Conservation (phyloP, 768 basidiomycete species). For the Leccinellum rugosiceps region DNA sequence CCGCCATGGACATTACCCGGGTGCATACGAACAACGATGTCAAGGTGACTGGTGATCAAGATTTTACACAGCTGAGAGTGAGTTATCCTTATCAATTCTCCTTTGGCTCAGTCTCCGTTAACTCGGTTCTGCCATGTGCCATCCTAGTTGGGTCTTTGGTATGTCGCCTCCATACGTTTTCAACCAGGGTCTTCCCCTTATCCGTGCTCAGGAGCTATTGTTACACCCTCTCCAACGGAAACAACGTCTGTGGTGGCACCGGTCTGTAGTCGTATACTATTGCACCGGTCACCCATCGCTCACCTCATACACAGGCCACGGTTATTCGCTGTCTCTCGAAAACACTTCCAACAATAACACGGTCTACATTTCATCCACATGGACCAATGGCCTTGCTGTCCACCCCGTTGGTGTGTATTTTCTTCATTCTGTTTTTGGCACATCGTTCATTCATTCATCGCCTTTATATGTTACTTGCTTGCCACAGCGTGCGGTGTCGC, state of each 20-base stretch:
- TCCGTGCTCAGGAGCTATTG: slow-evolving; percentile 54
- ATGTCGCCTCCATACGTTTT: slow-evolving; percentile 7
- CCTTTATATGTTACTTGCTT: background rate
- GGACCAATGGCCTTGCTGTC: slow-evolving; percentile 72
- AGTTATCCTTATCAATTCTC: slow-evolving; percentile 26
- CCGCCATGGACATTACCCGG: slow-evolving; percentile 64
- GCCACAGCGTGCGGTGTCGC: slow-evolving; percentile 47
- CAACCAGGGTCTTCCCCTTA: slow-evolving; percentile 1
- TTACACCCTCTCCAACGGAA: slow-evolving; percentile 41
- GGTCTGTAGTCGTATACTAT: slow-evolving; percentile 32
- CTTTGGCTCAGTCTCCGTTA: background rate
- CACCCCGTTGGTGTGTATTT: slow-evolving; percentile 66
- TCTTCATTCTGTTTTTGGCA: background rate
- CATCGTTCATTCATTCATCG: background rate
- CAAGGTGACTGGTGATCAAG: slow-evolving; percentile 19
- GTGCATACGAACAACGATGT: slow-evolving; percentile 42
- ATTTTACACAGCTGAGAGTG: slow-evolving; percentile 51
- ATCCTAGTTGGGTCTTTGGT: slow-evolving; percentile 71
- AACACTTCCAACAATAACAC: slow-evolving; percentile 27
- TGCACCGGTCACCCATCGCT: background rate
- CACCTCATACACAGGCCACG: slow-evolving; percentile 41
- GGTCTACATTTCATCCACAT: slow-evolving; percentile 46
- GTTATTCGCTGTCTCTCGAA: slow-evolving; percentile 44
- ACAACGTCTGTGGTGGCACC: slow-evolving; percentile 41
- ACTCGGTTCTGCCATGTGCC: slow-evolving; percentile 6